Base-by-base conservation (phyloP, 805 yeast genomes). In the Kodamaea hsintzibuensis region DNA sequence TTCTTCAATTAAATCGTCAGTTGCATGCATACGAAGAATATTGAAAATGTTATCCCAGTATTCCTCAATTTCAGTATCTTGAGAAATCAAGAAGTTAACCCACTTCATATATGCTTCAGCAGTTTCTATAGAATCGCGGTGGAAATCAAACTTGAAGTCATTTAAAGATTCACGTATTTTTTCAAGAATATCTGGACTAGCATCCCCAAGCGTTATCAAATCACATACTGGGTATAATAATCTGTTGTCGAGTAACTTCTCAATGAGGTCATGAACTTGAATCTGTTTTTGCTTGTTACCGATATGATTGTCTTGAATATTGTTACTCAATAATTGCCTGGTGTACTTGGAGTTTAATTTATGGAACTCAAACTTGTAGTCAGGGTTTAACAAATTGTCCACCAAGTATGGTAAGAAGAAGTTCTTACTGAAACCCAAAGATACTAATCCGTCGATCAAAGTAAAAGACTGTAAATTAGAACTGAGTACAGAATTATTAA, bases 401-500 rank as follows among this genome's bases (percentile, higher is more conserved):
- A 73, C 22, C 6, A 82, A 58, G 49, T 66, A 66, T 0, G 63
- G 64, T 0, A 71, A 38, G 53, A 80, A 76, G 0, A 66, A 56
- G 0, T 48, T 44, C 19, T 52, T 58, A 13, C 63, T 54, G 25
- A 72, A 59, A 0, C 77, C 77, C 54, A 69, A 19, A 1, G 27
- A 49, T 1, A 64, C 51, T 10, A 74, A 52, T 1, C 55, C 49
- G 37, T 58, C 49, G 22, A 62, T 47, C 17, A 67, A 40, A 7
- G 47, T 30, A 50, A 58, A 56, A 7, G 72, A 61, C 44, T 35
- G 55, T 30, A 46, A 48, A 45, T 55, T 58, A 47, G 59, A 61
- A 53, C 49, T 66, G 67, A 55, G 72, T 52, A 44, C 68, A 51
- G 49, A 79, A 56, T 53, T 77, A 71, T 84, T 86, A 48, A 91